Base-by-base conservation (phyloP, 73 alveolate species). In the Effrenium voratum region DNA sequence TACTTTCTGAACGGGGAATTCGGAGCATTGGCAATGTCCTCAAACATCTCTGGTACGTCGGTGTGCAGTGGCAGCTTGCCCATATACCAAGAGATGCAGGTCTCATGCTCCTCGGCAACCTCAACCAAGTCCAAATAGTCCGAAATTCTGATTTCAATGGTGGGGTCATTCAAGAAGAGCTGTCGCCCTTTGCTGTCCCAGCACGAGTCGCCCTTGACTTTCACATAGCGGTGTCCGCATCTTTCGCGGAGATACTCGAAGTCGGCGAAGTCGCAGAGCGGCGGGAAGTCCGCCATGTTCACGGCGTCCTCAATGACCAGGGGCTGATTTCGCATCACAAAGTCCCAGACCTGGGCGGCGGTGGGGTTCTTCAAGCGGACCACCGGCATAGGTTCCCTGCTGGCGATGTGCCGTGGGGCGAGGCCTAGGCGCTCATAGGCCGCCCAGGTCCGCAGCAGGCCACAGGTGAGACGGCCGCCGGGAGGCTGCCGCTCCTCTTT, bases 71-170 rank as follows among this genome's bases (percentile, higher is more conserved):
- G 97, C 97, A 90, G 57, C 88, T 90, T 90, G 43, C 97, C 97
- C 97, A 90, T 90, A 55, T 90, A 90, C 97, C 97, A 90, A 32
- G 97, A 90, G 97, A 90, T 90, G 87, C 97, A 90, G 19, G 97
- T 90, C 55, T 90, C 97, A 40, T 90, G 97, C 75, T 90, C 97
- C 47, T 90, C 97, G n/a, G 97, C 97, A 66, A 90, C 97, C 47
- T 90, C 97, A 1, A 90, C 76, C 55, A 90, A 28, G 32, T 90
- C 97, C 97, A 90, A 28, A 32, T 90, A 90, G 47, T 90, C 97
- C 1, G 97, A 90, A 34, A 90, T 76, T 34, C 76, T 44, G 87
- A 90, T 90, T 19, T 90, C 97, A 68, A 90, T 90, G 59, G 97
- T 90, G 75, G 97, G 97, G 45, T 90, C 97, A 26, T 90, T 90